Conservation (phyloP, 257 asterid genomes). For the Primulina eburnea region DNA sequence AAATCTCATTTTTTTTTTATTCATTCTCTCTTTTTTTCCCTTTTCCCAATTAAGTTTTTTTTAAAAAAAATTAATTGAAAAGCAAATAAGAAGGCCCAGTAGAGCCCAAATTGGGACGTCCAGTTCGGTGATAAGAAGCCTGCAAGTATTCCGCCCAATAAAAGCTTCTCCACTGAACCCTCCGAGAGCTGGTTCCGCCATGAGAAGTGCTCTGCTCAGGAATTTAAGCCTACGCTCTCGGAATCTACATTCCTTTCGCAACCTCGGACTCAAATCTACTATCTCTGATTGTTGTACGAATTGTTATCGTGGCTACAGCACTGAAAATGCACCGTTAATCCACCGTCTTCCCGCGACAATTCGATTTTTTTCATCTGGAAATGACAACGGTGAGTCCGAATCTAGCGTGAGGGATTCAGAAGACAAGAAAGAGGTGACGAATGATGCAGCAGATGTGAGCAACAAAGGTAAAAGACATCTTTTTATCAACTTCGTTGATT, state of each 20-base stretch:
- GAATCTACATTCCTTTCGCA: conserved; percentile 33
- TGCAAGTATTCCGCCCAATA: background rate
- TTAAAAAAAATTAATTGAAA: too few relatives aligned
- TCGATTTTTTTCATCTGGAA: conserved; percentile 55
- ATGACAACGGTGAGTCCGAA: conserved; percentile 34
- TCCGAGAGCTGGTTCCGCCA: conserved; percentile 22
- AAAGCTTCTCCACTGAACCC: background rate
- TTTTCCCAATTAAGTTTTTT: too few relatives aligned
- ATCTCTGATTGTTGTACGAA: conserved; percentile 5
- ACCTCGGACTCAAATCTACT: conserved; percentile 19
- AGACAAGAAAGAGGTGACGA: conserved; percentile 33
- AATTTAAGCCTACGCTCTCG: conserved; percentile 43
- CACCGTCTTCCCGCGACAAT: conserved; percentile 28
- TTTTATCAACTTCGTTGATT: background rate
- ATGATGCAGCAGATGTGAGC: conserved; percentile 46
- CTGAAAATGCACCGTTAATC: conserved; percentile 24
- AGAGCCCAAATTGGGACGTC: background rate
- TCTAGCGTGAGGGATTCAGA: conserved; percentile 24
- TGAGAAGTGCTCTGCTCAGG: conserved; percentile 60
- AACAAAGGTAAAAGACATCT: conserved; percentile 48
- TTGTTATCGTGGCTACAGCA: background rate
- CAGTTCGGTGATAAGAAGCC: background rate
- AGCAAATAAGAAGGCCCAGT: background rate
- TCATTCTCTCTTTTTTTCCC: too few relatives aligned
- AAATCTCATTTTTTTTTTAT: too few relatives aligned